Percentiles rank a stretch among this genome's conserved stretches.
These are phyloP conservation scores for Monosporascus cannonballus DNA, from an alignment of 2,329 filamentous ascomycete species.

Conservation along the genomic window DNA sequence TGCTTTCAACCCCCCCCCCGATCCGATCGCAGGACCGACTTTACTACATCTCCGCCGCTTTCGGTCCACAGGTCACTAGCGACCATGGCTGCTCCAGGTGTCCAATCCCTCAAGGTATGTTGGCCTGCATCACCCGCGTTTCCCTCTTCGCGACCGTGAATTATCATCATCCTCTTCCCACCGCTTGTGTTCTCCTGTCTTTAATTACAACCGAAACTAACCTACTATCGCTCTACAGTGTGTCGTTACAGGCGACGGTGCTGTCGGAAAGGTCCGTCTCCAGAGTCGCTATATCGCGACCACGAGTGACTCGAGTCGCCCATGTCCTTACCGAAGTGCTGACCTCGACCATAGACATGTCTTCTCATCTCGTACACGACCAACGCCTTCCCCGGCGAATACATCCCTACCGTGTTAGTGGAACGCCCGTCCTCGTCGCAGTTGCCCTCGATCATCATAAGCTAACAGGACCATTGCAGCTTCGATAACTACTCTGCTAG, in stretches of 20 bases:
- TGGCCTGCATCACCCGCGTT: not conserved
- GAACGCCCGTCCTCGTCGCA: not conserved
- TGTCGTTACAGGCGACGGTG: constrained; percentile 98
- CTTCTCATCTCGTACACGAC: constrained; percentile 98
- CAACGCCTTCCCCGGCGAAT: constrained; percentile 99
- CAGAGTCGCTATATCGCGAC: constrained; percentile 6
- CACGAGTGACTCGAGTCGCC: constrained; percentile 7
- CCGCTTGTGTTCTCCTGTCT: constrained; percentile 6
- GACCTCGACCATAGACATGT: constrained; percentile 66
- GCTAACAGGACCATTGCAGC: constrained; percentile 38
- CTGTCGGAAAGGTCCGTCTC: constrained; percentile 83
- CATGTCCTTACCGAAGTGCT: constrained; percentile 13
- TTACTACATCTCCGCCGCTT: constrained; percentile 9
- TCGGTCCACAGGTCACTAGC: constrained; percentile 13
- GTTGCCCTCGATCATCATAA: constrained; percentile 3
- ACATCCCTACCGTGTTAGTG: constrained; percentile 93
- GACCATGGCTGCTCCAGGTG: constrained; percentile 77
- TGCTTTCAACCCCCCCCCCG: not conserved
- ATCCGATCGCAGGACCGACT: not conserved
- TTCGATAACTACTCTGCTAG: constrained; percentile 99
- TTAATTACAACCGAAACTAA: constrained; percentile 28
- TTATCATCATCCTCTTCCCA: not conserved
- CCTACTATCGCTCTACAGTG: constrained; percentile 52
- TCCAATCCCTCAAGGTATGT: constrained; percentile 85
- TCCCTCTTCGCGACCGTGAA: not conserved